Percentiles rank a stretch among this genome's conserved stretches.
phyloP scores from a whole-genome alignment of 768 basidiomycete genomes.

The Termitomyces sp. region DNA sequence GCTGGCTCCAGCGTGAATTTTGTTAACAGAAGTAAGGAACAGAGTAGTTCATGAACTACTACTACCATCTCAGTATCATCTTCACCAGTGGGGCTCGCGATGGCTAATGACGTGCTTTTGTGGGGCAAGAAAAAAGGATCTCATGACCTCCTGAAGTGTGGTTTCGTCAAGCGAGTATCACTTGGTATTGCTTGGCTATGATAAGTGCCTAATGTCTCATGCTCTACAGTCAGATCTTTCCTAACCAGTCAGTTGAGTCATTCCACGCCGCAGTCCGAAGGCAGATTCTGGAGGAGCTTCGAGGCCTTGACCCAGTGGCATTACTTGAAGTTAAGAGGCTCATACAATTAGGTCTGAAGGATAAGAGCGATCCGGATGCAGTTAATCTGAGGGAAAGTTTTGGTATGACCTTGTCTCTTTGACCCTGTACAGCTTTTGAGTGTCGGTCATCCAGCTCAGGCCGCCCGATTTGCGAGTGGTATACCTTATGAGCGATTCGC shows the following conservation, averaged over 20 bases:
- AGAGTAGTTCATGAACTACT: not conserved
- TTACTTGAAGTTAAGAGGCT: constrained; percentile 49
- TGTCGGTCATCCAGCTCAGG: constrained; percentile 42
- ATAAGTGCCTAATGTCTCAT: not conserved
- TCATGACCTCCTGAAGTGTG: constrained; percentile 50
- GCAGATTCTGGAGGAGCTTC: constrained; percentile 48
- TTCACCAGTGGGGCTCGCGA: constrained; percentile 55
- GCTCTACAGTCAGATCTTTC: constrained; percentile 51
- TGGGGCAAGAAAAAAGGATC: constrained; percentile 64
- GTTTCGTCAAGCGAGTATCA: constrained; percentile 60
- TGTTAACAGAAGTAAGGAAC: constrained; percentile 51
- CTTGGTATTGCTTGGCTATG: not conserved
- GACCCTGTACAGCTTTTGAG: not conserved
- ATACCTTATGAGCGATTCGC: constrained; percentile 49
- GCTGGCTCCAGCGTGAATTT: constrained; percentile 69
- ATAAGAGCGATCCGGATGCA: constrained; percentile 60
- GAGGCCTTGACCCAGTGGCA: constrained; percentile 52
- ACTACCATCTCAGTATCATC: not conserved
- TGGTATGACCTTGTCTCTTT: constrained; percentile 23
- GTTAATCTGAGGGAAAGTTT: constrained; percentile 68
- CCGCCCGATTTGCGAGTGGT: constrained; percentile 57
- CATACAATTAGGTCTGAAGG: constrained; percentile 49
- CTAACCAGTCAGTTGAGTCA: constrained; percentile 39
- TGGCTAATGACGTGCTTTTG: constrained; percentile 67
- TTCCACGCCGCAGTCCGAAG: constrained; percentile 52